These are phyloP conservation scores for Sphaerulina vaccinii DNA, from an alignment of 2,329 filamentous ascomycete genomes.

Conservation along the genomic window DNA sequence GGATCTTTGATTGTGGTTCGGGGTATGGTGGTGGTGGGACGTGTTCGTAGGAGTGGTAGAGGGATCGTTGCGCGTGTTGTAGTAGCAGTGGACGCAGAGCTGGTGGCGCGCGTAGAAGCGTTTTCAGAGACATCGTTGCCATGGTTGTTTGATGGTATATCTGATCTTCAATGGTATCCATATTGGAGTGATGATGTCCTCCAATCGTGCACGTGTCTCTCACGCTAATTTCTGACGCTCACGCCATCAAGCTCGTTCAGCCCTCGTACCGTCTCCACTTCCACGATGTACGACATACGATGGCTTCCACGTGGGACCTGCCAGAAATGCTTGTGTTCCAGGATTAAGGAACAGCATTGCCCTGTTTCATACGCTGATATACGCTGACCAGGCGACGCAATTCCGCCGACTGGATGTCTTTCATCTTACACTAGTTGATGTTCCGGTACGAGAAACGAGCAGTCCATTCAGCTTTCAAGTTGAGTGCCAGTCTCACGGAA, in stretches of 20 bases:
- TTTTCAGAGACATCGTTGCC: constrained; percentile 28
- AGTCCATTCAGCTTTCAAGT: not conserved
- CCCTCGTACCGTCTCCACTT: too few relatives aligned
- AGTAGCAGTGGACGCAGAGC: constrained; percentile 31
- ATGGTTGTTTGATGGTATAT: not conserved
- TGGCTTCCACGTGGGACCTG: too few relatives aligned
- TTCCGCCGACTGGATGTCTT: not conserved
- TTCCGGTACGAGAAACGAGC: constrained; percentile 9
- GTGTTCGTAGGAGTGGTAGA: constrained; percentile 75
- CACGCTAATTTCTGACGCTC: too few relatives aligned
- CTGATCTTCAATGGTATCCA: not conserved
- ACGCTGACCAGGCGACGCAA: too few relatives aligned
- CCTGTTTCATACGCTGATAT: not conserved
- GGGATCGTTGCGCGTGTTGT: constrained; percentile 21
- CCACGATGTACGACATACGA: not conserved
- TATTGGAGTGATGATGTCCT: not conserved
- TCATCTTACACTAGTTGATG: constrained; percentile 4
- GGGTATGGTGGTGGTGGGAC: constrained; percentile 63
- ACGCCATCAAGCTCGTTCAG: too few relatives aligned
- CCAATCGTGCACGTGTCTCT: not conserved
- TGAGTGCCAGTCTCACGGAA: not conserved
- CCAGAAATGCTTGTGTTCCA: too few relatives aligned
- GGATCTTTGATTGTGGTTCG: constrained; percentile 69
- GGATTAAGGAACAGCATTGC: not conserved
- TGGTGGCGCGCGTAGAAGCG: constrained; percentile 29